A percentile compares a stretch with the other conserved stretches of the same genome.
These are phyloP conservation scores for Tolypocladium ovalisporum DNA, from an alignment of 2,329 filamentous ascomycete species.

Conservation along the genomic window DNA sequence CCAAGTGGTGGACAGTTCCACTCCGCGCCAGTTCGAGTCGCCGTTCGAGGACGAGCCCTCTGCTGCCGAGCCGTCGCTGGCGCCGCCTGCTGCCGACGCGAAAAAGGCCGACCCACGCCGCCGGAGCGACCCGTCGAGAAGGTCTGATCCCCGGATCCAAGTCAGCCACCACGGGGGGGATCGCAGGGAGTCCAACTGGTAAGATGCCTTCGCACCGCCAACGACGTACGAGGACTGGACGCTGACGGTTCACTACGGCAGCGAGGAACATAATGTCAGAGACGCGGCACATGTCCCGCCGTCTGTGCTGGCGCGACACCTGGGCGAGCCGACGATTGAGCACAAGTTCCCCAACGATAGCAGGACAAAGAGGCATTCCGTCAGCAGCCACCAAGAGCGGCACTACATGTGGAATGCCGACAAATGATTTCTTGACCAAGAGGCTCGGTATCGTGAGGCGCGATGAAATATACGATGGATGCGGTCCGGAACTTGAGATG, in stretches of 20 bases:
- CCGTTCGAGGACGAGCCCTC: not conserved
- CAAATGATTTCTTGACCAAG: not conserved
- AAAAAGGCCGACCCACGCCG: not conserved
- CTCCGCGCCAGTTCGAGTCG: not conserved
- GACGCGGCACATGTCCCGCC: conserved; percentile 16
- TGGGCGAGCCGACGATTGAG: conserved; percentile 16
- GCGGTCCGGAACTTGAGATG: not conserved
- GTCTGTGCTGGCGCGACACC: conserved; percentile 11
- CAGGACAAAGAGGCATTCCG: conserved; percentile 13
- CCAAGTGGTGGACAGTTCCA: not conserved
- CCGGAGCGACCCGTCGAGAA: not conserved
- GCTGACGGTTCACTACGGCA: not conserved
- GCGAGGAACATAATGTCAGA: not conserved
- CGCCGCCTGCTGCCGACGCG: not conserved
- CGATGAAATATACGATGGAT: not conserved
- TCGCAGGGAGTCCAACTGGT: not conserved
- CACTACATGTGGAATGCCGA: conserved; percentile 8
- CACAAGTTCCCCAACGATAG: conserved; percentile 19
- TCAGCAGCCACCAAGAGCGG: conserved; percentile 21
- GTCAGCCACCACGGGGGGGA: not conserved
- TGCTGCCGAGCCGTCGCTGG: not conserved
- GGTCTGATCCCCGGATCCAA: not conserved
- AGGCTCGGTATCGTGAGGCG: not conserved
- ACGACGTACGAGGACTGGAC: not conserved
- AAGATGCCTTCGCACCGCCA: not conserved